Evolutionary conservation across 495 filamentous ascomycete genomes (phyloP).

Genomic region (Trichoderma virens): DNA sequence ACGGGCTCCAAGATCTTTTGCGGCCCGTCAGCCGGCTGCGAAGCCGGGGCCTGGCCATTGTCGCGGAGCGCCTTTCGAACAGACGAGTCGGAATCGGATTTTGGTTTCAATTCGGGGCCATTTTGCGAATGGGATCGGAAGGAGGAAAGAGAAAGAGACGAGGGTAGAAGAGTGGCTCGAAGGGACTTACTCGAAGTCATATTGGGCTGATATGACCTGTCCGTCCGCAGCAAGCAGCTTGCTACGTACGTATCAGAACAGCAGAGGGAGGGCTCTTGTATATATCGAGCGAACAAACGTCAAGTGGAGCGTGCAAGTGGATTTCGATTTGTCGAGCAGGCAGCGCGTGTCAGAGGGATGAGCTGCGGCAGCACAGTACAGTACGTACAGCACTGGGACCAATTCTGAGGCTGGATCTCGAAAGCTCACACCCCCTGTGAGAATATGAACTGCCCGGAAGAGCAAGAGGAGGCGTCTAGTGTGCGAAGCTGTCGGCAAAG

Average conservation of each 20-base stretch:
- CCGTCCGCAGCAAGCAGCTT: conserved; percentile 8
- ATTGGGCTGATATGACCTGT: conserved; percentile 10
- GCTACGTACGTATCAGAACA: neutral
- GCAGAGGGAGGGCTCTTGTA: neutral
- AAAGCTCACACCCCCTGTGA: neutral
- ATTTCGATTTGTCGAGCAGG: neutral
- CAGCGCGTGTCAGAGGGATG: neutral
- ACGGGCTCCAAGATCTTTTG: neutral
- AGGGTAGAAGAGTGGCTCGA: conserved; percentile 6
- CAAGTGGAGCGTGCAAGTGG: neutral
- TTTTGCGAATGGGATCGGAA: conserved; percentile 2
- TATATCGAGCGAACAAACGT: neutral
- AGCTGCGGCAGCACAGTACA: neutral
- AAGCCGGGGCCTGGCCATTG: neutral
- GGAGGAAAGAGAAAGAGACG: conserved; percentile 3
- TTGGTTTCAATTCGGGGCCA: neutral
- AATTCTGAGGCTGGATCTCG: neutral
- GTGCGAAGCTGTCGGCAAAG: neutral
- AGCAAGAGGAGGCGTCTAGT: neutral
- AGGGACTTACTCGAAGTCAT: conserved; percentile 15
- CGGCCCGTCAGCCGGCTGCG: neutral
- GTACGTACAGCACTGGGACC: neutral
- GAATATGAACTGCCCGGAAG: neutral
- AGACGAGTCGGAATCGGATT: neutral
- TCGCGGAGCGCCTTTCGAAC: neutral